Evolutionary conservation across 768 basidiomycete genomes (phyloP), one percentile per base, ranked within the genome.

Genomic region (Psilocybe sp.): DNA sequence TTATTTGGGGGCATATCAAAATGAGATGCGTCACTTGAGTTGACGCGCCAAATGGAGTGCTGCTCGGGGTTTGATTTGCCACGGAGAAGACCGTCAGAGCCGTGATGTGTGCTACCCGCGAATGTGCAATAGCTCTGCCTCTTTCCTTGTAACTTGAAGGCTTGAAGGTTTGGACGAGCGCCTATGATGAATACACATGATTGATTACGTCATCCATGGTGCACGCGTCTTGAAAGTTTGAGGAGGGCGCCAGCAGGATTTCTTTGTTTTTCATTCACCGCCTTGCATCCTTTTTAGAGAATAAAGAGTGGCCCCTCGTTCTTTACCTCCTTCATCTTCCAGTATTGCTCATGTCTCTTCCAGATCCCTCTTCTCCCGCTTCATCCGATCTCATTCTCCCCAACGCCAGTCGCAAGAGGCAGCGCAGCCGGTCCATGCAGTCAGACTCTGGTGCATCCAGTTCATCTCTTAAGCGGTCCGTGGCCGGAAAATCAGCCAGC

Each of bases 401-500:
- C 16, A 71, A 71, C 52, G 67, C 67, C 23, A 70, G 71, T 58
- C 75, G 87, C 60, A 89, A 89, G 72, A 76, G 87, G 66, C 84
- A 86, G 63, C 82, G 88, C 60, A 87, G 84, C 55, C 76, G 72
- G 58, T 89, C 88, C 34, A 86, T 85, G 82, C 76, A 86, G 63
- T 89, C 88, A 40, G 80, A 82, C 63, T 89, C 87, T 43, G 80
- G 80, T 59, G 72, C 77, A 48, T 83, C 84, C 51, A 80, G 79
- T 20, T 83, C 87, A 19, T 92, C 89, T 23, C 73, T 83, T 53
- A 95, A 94, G 73, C 85, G 92, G 55, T 79, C 88, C 15, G 81
- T 80, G 48, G 88, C 90, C 18, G 87, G 89, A 63, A 82, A 77
- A 44, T 75, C 77, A 53, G 62, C 75, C 52, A 66, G 70, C 50